Evolutionary conservation across 1,284 basidiomycete genomes (phyloP).

Genomic region (Malassezia restricta): DNA sequence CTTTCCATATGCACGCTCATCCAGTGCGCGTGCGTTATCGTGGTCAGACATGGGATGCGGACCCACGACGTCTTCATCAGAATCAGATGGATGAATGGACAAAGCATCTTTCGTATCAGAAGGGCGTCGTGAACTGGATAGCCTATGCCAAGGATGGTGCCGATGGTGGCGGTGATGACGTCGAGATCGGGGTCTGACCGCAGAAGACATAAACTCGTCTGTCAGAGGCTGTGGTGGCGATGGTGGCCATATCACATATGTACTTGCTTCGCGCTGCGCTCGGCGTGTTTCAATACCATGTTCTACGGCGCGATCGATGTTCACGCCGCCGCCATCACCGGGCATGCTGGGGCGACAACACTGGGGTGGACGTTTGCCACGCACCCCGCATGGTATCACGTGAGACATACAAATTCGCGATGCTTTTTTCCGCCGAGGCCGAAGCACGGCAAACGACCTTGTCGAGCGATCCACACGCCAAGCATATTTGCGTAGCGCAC

Average conservation of each 20-base stretch:
- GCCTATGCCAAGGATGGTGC: neutral
- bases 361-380: too few relatives aligned
- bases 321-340: too few relatives aligned
- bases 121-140: neutral
- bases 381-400: too few relatives aligned
- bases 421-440: too few relatives aligned
- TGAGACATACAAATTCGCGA: too few relatives aligned
- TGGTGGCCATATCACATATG: slow-evolving; percentile 6
- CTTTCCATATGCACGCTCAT: slow-evolving; percentile 54
- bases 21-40: neutral
- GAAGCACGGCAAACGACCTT: too few relatives aligned
- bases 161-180: neutral
- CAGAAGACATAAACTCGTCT: neutral
- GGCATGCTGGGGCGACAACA: too few relatives aligned
- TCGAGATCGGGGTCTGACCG: neutral
- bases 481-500: too few relatives aligned
- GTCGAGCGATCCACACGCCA: too few relatives aligned
- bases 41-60: neutral
- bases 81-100: neutral
- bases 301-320: too few relatives aligned
- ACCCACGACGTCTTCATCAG: neutral
- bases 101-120: too few relatives aligned
- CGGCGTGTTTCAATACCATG: neutral
- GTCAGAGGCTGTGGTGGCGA: neutral
- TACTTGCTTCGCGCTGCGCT: neutral